phyloP scores from a whole-genome alignment of 83 land plant genomes.

The Larix sibirica region DNA sequence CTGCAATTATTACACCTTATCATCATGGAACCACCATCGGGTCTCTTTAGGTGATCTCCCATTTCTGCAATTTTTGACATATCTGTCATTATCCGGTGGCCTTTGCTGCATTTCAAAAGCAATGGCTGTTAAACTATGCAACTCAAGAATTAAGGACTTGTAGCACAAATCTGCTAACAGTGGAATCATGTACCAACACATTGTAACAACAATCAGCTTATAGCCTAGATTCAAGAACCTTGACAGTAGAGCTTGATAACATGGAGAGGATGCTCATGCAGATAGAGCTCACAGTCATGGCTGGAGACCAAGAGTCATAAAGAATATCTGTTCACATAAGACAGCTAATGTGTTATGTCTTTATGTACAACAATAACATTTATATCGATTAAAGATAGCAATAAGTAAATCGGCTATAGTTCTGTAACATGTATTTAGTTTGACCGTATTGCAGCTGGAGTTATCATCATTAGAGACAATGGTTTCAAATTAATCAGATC shows the following conservation, averaged over 20 bases:
- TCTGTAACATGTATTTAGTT: no score
- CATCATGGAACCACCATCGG: constrained; percentile 96
- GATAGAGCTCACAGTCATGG: constrained; percentile 62
- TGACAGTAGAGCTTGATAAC: constrained; percentile 57
- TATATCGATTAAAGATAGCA: no score
- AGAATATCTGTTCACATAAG: constrained; percentile 37
- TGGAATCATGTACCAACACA: no score
- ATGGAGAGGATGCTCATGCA: constrained; percentile 65
- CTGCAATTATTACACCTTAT: constrained; percentile 39
- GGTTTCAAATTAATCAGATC: no score
- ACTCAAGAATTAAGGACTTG: background rate
- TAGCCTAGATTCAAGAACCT: constrained; percentile 20
- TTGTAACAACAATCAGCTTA: no score
- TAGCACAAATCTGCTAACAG: no score
- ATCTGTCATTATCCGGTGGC: constrained; percentile 83
- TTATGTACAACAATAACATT: no score
- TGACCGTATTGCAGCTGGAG: no score
- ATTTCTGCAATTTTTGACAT: constrained; percentile 82
- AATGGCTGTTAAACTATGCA: no score
- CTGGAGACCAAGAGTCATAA: constrained; percentile 65
- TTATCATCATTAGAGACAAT: no score
- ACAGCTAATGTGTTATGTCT: no score
- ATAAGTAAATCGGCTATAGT: no score
- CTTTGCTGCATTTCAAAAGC: constrained; percentile 61
- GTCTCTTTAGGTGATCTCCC: constrained; percentile 94